Percentiles rank a stretch among this genome's conserved stretches.
Conservation (phyloP, 2,329 filamentous ascomycete genomes). For the Exserohilum turcica region DNA sequence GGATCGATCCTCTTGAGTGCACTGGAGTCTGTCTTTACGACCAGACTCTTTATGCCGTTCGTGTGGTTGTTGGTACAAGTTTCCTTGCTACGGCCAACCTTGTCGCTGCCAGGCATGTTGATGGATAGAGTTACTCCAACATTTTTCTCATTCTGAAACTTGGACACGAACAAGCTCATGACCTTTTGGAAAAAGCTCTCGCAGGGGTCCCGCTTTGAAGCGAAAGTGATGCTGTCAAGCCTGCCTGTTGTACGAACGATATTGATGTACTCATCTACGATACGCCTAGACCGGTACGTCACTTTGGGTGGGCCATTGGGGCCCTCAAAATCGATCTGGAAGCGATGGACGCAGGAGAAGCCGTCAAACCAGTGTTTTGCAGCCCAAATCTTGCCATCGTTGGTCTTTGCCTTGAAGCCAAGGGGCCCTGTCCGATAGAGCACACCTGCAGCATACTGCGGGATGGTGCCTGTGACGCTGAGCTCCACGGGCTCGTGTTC, state of each 20-base stretch:
- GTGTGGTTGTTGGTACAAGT: constrained; percentile 33
- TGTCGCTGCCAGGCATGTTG: constrained; percentile 62
- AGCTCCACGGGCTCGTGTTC: constrained; percentile 69
- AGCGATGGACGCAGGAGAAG: constrained; percentile 72
- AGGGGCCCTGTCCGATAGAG: constrained; percentile 73
- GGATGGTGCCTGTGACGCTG: constrained; percentile 68
- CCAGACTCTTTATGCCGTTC: constrained; percentile 56
- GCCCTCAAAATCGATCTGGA: constrained; percentile 64
- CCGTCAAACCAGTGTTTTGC: constrained; percentile 83
- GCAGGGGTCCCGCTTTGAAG: constrained; percentile 74
- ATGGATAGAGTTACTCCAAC: constrained; percentile 69
- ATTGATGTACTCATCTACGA: constrained; percentile 67
- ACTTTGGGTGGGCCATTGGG: constrained; percentile 53
- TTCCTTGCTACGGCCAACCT: constrained; percentile 17
- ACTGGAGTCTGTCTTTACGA: constrained; percentile 64
- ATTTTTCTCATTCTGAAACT: constrained; percentile 54
- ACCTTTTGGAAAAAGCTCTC: constrained; percentile 73
- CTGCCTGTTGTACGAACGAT: constrained; percentile 65
- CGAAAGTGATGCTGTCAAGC: constrained; percentile 67
- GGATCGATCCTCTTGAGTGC: constrained; percentile 68
- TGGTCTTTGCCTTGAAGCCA: constrained; percentile 64
- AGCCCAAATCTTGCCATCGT: constrained; percentile 62
- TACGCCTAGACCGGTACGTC: constrained; percentile 72
- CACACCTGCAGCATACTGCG: constrained; percentile 70
- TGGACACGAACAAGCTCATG: constrained; percentile 62